Conservation (phyloP, 1,139 yeast species). For the Geotrichum cucujoidarum region DNA sequence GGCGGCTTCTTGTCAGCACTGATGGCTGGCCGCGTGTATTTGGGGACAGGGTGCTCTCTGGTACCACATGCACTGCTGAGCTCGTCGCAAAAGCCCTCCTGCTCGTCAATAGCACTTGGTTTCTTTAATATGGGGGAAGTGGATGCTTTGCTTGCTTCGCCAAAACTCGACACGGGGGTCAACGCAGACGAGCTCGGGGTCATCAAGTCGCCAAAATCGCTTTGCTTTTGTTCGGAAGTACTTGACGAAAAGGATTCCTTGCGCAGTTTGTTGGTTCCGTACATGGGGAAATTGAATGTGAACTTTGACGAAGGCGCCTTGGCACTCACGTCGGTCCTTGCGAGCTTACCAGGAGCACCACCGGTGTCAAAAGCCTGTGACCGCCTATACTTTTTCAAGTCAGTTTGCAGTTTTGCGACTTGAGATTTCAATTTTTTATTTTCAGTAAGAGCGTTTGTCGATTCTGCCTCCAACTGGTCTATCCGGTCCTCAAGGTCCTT, state of each 20-base stretch:
- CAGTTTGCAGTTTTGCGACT: constrained; percentile 67
- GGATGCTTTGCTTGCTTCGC: constrained; percentile 8
- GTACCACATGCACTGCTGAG: constrained; percentile 82
- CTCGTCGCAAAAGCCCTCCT: constrained; percentile 55
- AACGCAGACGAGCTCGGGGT: not conserved
- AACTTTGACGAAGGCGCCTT: constrained; percentile 8
- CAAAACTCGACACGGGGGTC: not conserved
- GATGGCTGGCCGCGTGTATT: not conserved
- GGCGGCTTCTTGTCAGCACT: not conserved
- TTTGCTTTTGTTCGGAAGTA: not conserved
- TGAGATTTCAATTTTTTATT: constrained; percentile 70
- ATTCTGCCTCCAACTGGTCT: constrained; percentile 61
- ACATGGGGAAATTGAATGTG: constrained; percentile 44
- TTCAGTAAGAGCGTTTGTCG: constrained; percentile 59
- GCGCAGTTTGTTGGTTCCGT: constrained; percentile 12
- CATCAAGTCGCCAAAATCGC: not conserved
- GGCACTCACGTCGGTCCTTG: not conserved
- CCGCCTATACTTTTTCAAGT: constrained; percentile 48
- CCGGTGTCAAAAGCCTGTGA: not conserved
- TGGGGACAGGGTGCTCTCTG: constrained; percentile 53
- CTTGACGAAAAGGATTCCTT: not conserved
- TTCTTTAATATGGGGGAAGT: not conserved
- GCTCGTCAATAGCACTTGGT: not conserved
- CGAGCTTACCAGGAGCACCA: not conserved
- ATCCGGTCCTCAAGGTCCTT: constrained; percentile 82